A percentile compares a stretch with the other conserved stretches of the same genome.
phyloP scores from a whole-genome alignment of 2,329 filamentous ascomycete species.

The Dactylellina leptospora region DNA sequence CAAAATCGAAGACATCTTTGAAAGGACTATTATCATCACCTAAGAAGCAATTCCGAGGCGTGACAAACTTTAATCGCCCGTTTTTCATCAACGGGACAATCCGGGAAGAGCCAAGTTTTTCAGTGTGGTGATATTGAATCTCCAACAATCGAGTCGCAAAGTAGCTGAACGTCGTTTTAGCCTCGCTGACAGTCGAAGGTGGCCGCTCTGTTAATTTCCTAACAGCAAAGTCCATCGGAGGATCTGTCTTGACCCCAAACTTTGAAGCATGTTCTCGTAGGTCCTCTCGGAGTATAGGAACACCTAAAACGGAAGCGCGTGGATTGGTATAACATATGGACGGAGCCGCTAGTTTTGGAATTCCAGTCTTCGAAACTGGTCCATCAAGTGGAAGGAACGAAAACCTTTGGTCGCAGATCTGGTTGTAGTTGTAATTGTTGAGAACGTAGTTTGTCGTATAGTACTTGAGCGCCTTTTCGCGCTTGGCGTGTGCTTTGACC shows the following conservation, averaged over 20 bases:
- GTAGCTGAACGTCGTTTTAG: constrained; percentile 80
- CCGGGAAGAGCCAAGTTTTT: constrained; percentile 70
- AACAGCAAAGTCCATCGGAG: constrained; percentile 79
- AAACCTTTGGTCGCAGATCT: constrained; percentile 65
- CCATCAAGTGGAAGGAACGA: constrained; percentile 78
- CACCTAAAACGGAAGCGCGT: constrained; percentile 78
- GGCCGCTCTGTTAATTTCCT: constrained; percentile 76
- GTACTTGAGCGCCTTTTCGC: constrained; percentile 78
- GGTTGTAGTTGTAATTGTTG: constrained; percentile 76
- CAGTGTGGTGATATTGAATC: constrained; percentile 70
- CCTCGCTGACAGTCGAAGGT: constrained; percentile 72
- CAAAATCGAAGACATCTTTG: constrained; percentile 93
- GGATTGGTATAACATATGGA: constrained; percentile 84
- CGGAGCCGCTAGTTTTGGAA: constrained; percentile 70
- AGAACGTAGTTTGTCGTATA: constrained; percentile 81
- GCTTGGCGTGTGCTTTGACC: constrained; percentile 64
- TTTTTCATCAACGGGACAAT: constrained; percentile 73
- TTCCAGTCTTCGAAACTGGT: constrained; percentile 64
- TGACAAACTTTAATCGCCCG: constrained; percentile 65
- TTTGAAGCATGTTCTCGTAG: constrained; percentile 82
- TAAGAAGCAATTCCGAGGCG: constrained; percentile 80
- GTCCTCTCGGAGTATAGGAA: constrained; percentile 77
- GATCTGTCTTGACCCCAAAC: constrained; percentile 85
- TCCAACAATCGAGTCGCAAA: constrained; percentile 80
- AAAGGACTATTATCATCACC: constrained; percentile 75